Evolutionary conservation across 306 rosid genomes (phyloP).

Genomic region (Biancaea sappan): DNA sequence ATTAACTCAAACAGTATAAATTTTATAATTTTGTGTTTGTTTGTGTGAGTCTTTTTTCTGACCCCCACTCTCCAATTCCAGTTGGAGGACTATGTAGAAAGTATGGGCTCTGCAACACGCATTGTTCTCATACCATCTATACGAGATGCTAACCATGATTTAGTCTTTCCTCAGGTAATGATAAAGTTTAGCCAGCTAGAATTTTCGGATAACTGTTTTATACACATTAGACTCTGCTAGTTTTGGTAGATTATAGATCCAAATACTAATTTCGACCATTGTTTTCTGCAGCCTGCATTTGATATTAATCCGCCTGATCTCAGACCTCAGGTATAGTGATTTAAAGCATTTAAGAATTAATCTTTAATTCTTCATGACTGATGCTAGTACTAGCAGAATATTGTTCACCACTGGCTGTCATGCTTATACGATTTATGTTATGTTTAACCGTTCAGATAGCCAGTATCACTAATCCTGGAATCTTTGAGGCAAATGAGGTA

Average conservation of each 20-base stretch:
- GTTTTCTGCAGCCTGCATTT: conserved; percentile 76
- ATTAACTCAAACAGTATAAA: conserved; percentile 22
- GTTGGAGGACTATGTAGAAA: conserved; percentile 78
- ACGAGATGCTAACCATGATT: conserved; percentile 87
- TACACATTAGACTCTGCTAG: conserved; percentile 19
- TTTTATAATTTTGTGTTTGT: not conserved
- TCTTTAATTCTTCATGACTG: conserved; percentile 16
- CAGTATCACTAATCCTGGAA: conserved; percentile 83
- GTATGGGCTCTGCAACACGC: conserved; percentile 66
- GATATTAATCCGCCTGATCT: conserved; percentile 64
- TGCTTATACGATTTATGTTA: conserved; percentile 26
- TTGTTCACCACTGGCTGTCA: not conserved
- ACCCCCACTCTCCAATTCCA: conserved; percentile 34
- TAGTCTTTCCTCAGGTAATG: conserved; percentile 91
- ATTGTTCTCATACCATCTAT: conserved; percentile 82
- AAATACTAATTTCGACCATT: conserved; percentile 28
- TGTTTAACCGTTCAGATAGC: conserved; percentile 55
- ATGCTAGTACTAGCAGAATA: conserved; percentile 6
- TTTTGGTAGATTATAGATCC: conserved; percentile 19
- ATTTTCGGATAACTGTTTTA: conserved; percentile 8
- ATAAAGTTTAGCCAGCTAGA: conserved; percentile 22
- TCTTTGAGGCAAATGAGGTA: conserved; percentile 93
- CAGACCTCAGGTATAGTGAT: conserved; percentile 70
- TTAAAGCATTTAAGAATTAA: conserved; percentile 20
- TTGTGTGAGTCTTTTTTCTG: not conserved